Base-by-base conservation (phyloP, 768 basidiomycete genomes). In the Glaciozyma martinii region DNA sequence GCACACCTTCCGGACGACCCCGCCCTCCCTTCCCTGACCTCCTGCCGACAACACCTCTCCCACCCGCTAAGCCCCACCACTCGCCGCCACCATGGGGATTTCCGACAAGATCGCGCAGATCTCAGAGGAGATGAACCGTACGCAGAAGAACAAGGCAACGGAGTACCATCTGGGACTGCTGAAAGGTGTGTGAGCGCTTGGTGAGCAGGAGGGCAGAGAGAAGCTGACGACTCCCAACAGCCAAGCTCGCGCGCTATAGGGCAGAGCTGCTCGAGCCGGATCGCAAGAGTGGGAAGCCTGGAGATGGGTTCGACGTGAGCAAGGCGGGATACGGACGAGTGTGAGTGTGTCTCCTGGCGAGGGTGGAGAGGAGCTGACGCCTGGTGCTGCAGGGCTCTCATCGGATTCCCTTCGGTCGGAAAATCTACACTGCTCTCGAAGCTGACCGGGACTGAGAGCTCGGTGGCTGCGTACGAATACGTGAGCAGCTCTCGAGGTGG, bases 321-420 rank as follows among this genome's bases (percentile, higher is more conserved):
- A 76, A 76, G 67, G 65, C 66, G 6, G 72, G 73, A 43, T 70
- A 73, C 55, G 73, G 72, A 12, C 70, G 73, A n/a, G 68, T 71
- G 4, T 66, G 66, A 37, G 53, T 73, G 21, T 64, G 68, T 25
- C 67, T 29, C 29, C 29, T 30, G 32, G 32, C 25, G n/a, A n/a
- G 49, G 46, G 59, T 46, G n/a, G 21, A 15, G 23, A 40, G 19
- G 46, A 47, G 46, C 46, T 47, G 21, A 47, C 16, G 19, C 21
- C 54, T n/a, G 54, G 21, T 30, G 54, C 44, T 60, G 60, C 5
- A 59, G 67, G 29, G 89, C 90, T 27, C 79, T 95, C 61, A 95
- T 95, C 54, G 93, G 94, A 13, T 95, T 97, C 77, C 94, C 93
- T 0, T 94, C 92, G 8, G 91, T 95, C 55, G 94, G 93, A 74